These are phyloP conservation scores for Neofusicoccum ribis DNA, from an alignment of 2,329 filamentous ascomycete species.

Conservation along the genomic window DNA sequence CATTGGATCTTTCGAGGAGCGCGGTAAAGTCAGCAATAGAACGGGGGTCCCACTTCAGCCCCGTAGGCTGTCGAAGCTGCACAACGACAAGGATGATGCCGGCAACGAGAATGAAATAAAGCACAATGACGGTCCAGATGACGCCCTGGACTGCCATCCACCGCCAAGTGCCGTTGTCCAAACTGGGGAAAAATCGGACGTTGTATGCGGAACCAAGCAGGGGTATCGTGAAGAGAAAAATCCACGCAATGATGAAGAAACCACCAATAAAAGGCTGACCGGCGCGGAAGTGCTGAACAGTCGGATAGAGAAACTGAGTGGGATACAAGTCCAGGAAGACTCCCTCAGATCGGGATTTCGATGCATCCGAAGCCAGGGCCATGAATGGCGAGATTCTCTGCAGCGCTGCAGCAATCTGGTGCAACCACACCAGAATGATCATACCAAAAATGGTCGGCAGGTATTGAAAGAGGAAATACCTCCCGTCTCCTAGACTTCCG, in stretches of 20 bases:
- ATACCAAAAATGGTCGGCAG: slow-evolving; percentile 76
- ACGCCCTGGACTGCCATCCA: slow-evolving; percentile 80
- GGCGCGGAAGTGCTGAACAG: slow-evolving; percentile 65
- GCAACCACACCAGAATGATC: slow-evolving; percentile 72
- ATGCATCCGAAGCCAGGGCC: slow-evolving; percentile 68
- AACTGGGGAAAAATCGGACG: slow-evolving; percentile 61
- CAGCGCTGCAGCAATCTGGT: slow-evolving; percentile 72
- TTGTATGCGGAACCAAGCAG: slow-evolving; percentile 77
- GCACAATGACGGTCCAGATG: slow-evolving; percentile 72
- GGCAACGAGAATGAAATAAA: slow-evolving; percentile 69
- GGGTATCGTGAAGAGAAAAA: slow-evolving; percentile 76
- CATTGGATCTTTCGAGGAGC: slow-evolving; percentile 78
- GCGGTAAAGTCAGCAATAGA: slow-evolving; percentile 80
- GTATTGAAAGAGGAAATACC: slow-evolving; percentile 85
- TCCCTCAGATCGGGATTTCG: slow-evolving; percentile 59
- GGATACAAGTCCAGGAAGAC: slow-evolving; percentile 64
- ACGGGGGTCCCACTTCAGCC: slow-evolving; percentile 80
- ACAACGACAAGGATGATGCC: slow-evolving; percentile 57
- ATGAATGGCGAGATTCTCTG: slow-evolving; percentile 76
- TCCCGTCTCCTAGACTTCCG: slow-evolving; percentile 65
- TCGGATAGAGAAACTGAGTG: slow-evolving; percentile 68
- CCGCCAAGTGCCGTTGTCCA: slow-evolving; percentile 63
- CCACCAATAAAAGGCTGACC: slow-evolving; percentile 68
- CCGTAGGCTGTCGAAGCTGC: slow-evolving; percentile 68
- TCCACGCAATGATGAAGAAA: slow-evolving; percentile 71